Conservation (phyloP, 768 basidiomycete species). For the Boletus reticuloceps region DNA sequence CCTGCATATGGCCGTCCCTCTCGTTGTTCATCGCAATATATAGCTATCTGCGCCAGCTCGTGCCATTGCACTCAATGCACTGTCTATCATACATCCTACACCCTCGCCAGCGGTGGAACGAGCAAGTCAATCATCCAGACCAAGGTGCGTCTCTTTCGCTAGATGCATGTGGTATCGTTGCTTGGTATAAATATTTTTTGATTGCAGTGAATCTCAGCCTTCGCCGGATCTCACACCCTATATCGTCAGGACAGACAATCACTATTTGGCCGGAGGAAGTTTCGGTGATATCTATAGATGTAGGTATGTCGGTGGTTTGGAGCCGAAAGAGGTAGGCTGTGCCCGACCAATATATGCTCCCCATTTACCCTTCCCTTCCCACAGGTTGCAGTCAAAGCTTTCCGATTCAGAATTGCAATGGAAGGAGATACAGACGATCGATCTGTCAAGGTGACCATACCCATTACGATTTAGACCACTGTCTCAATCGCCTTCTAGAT, state of each 20-base stretch:
- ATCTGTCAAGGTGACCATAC: neutral
- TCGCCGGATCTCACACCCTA: slow-evolving; percentile 1
- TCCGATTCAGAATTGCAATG: slow-evolving; percentile 7
- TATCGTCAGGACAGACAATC: neutral
- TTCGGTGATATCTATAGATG: slow-evolving; percentile 6
- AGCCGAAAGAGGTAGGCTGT: neutral
- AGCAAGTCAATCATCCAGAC: no score
- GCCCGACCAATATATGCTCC: no score
- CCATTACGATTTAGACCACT: rapidly evolving
- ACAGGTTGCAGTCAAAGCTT: slow-evolving; percentile 25
- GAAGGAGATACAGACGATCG: neutral
- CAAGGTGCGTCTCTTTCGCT: no score
- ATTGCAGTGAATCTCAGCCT: neutral
- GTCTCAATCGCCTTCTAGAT: slow-evolving; percentile 3
- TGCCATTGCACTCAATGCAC: no score
- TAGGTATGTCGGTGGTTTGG: neutral
- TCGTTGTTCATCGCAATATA: no score
- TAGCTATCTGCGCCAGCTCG: no score
- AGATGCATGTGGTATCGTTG: no score
- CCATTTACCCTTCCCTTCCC: neutral
- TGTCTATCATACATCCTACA: no score
- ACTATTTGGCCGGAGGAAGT: neutral
- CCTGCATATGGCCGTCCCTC: no score
- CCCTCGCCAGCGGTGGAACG: no score
- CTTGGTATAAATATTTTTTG: no score